Evolutionary conservation across 768 basidiomycete genomes (phyloP).

Genomic region (Cyclocybe aegerita): DNA sequence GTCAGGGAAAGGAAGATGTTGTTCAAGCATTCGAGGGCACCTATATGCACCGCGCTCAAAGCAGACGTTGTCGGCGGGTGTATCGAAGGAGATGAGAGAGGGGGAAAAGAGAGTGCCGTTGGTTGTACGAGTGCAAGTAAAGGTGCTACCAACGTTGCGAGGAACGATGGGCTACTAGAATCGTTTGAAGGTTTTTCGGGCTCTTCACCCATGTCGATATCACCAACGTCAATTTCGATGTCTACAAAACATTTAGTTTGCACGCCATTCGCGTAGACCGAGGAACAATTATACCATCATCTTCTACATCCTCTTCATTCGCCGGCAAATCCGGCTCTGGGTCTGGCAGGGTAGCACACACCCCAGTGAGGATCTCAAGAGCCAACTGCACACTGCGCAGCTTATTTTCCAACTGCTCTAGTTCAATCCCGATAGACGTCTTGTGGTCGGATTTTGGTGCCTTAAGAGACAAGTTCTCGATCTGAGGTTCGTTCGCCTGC

Average conservation of each 20-base stretch:
- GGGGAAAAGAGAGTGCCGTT: slow-evolving; percentile 80
- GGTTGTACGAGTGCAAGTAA: slow-evolving; percentile 71
- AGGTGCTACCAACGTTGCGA: slow-evolving; percentile 66
- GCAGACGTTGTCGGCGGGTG: slow-evolving; percentile 90
- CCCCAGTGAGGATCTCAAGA: slow-evolving; percentile 85
- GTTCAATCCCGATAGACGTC: slow-evolving; percentile 61
- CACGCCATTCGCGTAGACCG: slow-evolving; percentile 1
- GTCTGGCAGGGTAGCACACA: slow-evolving; percentile 87
- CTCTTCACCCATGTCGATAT: slow-evolving; percentile 43
- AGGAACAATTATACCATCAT: slow-evolving; percentile 25
- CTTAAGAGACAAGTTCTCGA: slow-evolving; percentile 53
- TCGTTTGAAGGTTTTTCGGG: slow-evolving; percentile 34
- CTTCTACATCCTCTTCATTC: slow-evolving; percentile 38
- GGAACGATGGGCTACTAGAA: slow-evolving; percentile 37
- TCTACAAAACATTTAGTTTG: slow-evolving; percentile 6
- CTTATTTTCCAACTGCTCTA: slow-evolving; percentile 70
- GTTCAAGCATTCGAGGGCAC: slow-evolving; percentile 86
- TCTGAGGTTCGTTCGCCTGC: slow-evolving; percentile 39
- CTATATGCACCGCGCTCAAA: slow-evolving; percentile 79
- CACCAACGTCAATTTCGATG: slow-evolving; percentile 15
- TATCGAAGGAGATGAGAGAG: slow-evolving; percentile 61
- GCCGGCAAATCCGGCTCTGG: slow-evolving; percentile 45
- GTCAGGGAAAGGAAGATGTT: slow-evolving; percentile 83
- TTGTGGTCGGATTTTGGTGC: slow-evolving; percentile 78
- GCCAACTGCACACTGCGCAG: slow-evolving; percentile 77